Evolutionary conservation across 1,284 basidiomycete species (phyloP).

Genomic region (Athelia psychrophila): DNA sequence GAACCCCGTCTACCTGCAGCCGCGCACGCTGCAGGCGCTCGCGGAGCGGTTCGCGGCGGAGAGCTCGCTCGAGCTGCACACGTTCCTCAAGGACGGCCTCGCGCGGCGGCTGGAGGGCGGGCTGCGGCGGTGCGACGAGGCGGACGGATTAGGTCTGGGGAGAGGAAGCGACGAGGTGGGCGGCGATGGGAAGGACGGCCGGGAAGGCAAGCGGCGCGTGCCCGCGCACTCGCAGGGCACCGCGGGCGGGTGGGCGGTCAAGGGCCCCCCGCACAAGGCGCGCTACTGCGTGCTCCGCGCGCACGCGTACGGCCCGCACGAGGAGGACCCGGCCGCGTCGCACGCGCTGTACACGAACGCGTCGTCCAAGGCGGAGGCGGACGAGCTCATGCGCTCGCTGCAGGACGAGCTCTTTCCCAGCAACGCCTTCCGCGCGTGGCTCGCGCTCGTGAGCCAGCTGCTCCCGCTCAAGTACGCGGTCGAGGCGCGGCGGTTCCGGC

Average conservation of each 20-base stretch:
- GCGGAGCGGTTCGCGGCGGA: conserved; percentile 84
- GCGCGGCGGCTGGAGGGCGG: conserved; percentile 66
- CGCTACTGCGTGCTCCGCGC: conserved; percentile 75
- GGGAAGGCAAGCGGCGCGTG: conserved; percentile 35
- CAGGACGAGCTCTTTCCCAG: conserved; percentile 80
- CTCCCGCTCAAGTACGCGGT: conserved; percentile 73
- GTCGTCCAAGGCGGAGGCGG: conserved; percentile 48
- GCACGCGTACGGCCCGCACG: conserved; percentile 27
- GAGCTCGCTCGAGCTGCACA: conserved; percentile 88
- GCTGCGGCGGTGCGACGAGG: conserved; percentile 61
- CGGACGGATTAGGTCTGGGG: conserved; percentile 64
- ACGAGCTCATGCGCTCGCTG: conserved; percentile 60
- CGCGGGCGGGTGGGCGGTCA: conserved; percentile 64
- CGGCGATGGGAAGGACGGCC: too few relatives aligned
- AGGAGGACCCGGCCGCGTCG: conserved; percentile 21
- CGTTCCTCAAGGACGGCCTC: conserved; percentile 73
- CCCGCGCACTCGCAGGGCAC: conserved; percentile 65
- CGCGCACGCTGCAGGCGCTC: conserved; percentile 79
- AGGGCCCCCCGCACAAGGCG: conserved; percentile 93
- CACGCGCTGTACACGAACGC: conserved; percentile 50
- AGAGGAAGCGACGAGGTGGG: conserved; percentile 33
- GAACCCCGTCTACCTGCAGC: conserved; percentile 88
- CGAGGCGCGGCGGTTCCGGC: conserved; percentile 86
- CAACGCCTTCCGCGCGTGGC: conserved; percentile 87
- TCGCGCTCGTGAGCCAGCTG: conserved; percentile 77